Percentiles rank a stretch among this genome's conserved stretches.
These are phyloP conservation scores for Yamadazyma conglobata DNA, from an alignment of 1,139 yeast genomes.

Conservation along the genomic window DNA sequence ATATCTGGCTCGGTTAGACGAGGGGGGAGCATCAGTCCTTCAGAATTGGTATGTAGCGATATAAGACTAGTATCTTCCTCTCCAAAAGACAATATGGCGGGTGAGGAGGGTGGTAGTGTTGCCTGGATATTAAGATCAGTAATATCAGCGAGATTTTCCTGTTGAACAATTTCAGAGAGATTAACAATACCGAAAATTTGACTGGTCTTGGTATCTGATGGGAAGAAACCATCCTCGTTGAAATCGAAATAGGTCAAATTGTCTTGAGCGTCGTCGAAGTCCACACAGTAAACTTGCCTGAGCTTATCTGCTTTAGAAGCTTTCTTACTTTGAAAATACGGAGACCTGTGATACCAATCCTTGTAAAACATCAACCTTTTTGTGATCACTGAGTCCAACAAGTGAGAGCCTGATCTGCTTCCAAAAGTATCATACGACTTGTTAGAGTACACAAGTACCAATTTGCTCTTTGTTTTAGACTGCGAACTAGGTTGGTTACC, in stretches of 20 bases:
- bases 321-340: neutral
- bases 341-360: constrained; percentile 33
- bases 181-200: too few species aligned
- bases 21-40: too few species aligned
- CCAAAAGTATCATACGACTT: neutral
- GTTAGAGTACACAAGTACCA: constrained; percentile 10
- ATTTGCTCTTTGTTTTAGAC: constrained; percentile 4
- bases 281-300: constrained; percentile 5
- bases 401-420: constrained; percentile 4
- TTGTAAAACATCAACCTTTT: constrained; percentile 30
- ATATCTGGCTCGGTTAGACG: too few species aligned
- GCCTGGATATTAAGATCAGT: too few species aligned
- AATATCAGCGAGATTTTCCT: too few species aligned
- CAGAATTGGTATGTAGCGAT: too few species aligned
- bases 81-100: too few species aligned
- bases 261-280: neutral
- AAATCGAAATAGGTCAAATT: constrained; percentile 9
- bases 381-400: constrained; percentile 21
- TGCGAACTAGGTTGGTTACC: neutral
- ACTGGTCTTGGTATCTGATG: too few species aligned
- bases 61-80: too few species aligned
- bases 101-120: too few species aligned
- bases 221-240: too few species aligned
- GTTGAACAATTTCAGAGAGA: too few species aligned
- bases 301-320: constrained; percentile 10